Evolutionary conservation across 2,329 filamentous ascomycete genomes (phyloP).

Genomic region (Lecanicillium sp.): DNA sequence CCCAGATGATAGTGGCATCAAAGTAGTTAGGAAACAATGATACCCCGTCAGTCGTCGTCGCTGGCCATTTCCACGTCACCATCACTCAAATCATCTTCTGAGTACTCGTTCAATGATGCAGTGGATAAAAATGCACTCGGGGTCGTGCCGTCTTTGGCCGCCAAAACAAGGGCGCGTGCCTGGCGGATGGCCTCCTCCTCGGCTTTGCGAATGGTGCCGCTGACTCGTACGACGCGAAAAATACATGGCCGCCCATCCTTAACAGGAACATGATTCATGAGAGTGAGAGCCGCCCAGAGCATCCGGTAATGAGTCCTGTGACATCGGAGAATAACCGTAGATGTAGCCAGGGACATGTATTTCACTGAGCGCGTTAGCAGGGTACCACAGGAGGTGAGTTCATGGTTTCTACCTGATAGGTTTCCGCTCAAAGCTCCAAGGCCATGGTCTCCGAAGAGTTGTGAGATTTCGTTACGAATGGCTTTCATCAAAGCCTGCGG

Average conservation of each 20-base stretch:
- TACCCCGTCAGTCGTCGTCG: constrained; percentile 36
- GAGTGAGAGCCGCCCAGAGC: constrained; percentile 83
- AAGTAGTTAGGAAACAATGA: constrained; percentile 62
- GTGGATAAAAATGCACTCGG: constrained; percentile 8
- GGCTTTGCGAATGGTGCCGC: constrained; percentile 86
- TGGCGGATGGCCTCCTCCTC: constrained; percentile 84
- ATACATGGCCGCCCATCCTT: constrained; percentile 61
- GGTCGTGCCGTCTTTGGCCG: constrained; percentile 48
- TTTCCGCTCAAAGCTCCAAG: constrained; percentile 65
- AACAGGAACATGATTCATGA: constrained; percentile 64
- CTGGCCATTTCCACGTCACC: constrained; percentile 40
- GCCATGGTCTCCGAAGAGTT: constrained; percentile 85
- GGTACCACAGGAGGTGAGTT: neutral
- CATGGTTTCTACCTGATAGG: constrained; percentile 51
- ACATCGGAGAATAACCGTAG: constrained; percentile 84
- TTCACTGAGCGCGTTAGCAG: constrained; percentile 56
- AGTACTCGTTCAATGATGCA: constrained; percentile 31
- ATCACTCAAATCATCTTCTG: constrained; percentile 17
- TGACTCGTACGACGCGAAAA: constrained; percentile 78
- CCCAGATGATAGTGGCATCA: constrained; percentile 59
- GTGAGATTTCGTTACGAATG: constrained; percentile 63
- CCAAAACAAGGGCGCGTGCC: constrained; percentile 65
- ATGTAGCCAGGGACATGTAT: constrained; percentile 87
- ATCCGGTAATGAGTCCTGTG: constrained; percentile 77
- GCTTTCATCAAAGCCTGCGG: constrained; percentile 58